These are phyloP conservation scores for Ophiocordyceps camponoti-leonardi DNA, from an alignment of 2,329 filamentous ascomycete species.

Conservation along the genomic window DNA sequence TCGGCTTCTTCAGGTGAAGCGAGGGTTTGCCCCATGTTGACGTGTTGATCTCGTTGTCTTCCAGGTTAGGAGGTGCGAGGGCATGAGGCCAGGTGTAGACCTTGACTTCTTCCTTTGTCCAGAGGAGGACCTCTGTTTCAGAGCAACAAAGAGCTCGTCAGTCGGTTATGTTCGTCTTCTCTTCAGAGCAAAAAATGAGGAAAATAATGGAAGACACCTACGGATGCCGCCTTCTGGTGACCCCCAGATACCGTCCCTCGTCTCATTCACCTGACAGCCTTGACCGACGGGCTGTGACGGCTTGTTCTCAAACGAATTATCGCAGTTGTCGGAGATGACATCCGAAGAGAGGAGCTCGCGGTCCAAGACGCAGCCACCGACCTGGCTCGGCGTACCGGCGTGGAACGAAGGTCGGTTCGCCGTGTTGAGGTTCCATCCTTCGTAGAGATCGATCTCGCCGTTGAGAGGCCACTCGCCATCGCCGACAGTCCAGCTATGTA, in stretches of 20 bases:
- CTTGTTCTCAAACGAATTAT: background rate
- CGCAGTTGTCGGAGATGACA: background rate
- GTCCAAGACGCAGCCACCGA: background rate
- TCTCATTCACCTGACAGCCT: slow-evolving; percentile 1
- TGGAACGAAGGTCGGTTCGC: slow-evolving; percentile 40
- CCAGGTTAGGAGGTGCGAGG: slow-evolving; percentile 12
- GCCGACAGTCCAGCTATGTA: slow-evolving; percentile 25
- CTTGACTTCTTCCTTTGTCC: slow-evolving; percentile 17
- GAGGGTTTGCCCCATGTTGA: background rate
- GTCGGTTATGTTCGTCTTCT: background rate
- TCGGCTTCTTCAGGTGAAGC: background rate
- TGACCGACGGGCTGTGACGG: background rate
- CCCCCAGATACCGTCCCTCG: background rate
- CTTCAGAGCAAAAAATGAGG: no score
- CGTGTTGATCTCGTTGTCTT: background rate
- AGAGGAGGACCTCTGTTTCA: slow-evolving; percentile 17
- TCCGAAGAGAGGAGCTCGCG: background rate
- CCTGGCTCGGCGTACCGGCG: background rate
- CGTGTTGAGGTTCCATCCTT: slow-evolving; percentile 38
- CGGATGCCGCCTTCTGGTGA: slow-evolving; percentile 1
- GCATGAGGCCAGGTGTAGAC: slow-evolving; percentile 17
- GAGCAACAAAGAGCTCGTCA: no score
- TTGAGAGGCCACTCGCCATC: slow-evolving; percentile 33
- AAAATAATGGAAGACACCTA: no score
- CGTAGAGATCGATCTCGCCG: slow-evolving; percentile 50